Conservation (phyloP, 495 filamentous ascomycete genomes). For the Neurospora hispaniola region DNA sequence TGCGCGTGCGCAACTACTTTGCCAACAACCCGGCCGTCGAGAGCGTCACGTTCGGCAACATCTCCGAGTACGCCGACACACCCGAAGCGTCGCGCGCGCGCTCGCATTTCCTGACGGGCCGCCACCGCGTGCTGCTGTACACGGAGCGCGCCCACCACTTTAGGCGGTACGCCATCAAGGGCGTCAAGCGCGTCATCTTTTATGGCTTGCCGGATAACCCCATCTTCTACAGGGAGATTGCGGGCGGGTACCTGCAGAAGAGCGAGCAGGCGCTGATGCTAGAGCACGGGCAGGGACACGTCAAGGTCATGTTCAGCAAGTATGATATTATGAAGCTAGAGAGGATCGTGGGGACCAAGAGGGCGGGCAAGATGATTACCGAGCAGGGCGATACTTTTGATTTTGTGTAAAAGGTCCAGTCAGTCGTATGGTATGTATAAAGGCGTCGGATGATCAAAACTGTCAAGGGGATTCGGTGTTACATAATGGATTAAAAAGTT, state of each 20-base stretch:
- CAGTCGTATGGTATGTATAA: background rate
- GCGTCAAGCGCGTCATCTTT: conserved; percentile 69
- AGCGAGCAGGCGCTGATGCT: conserved; percentile 44
- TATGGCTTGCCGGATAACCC: conserved; percentile 87
- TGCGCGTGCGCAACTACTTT: conserved; percentile 85
- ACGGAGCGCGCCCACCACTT: conserved; percentile 94
- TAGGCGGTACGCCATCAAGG: conserved; percentile 65
- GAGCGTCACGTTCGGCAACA: conserved; percentile 66
- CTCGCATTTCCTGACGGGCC: conserved; percentile 74
- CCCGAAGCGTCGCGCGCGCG: conserved; percentile 71
- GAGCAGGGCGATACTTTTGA: conserved; percentile 85
- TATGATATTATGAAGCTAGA: conserved; percentile 86
- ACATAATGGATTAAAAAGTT: background rate
- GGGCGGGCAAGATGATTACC: conserved; percentile 66
- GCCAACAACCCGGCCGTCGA: conserved; percentile 57
- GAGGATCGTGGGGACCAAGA: conserved; percentile 69
- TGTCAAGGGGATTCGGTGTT: background rate
- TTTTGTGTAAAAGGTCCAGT: conserved; percentile 34
- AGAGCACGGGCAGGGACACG: conserved; percentile 42
- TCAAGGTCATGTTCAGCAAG: conserved; percentile 69
- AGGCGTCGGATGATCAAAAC: background rate
- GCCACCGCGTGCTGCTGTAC: conserved; percentile 77
- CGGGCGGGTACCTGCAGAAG: conserved; percentile 52
- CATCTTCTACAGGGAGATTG: conserved; percentile 78
- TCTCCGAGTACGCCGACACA: conserved; percentile 77